Base-by-base conservation (phyloP, 1,284 basidiomycete species). In the Ustilago trichophora region DNA sequence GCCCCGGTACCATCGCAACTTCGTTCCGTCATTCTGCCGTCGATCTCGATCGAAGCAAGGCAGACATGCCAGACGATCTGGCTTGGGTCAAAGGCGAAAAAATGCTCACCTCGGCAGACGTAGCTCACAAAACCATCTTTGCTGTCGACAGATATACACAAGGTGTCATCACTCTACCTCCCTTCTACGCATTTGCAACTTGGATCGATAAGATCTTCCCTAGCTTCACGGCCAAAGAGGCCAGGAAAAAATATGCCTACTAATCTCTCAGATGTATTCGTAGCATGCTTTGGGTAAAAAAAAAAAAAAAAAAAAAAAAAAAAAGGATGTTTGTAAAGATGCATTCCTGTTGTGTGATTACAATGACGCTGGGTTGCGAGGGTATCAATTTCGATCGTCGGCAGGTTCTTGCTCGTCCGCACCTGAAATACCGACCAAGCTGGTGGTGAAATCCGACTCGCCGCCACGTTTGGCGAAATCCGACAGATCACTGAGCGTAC, bases 1-100 rank as follows among this genome's bases (percentile, higher is more conserved):
- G 69, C 26, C 79, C 79, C 0, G 79, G 75, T 4, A 80, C 78
- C 15, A 80, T 81, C 46, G 38, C 57, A 18, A 76, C 72, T 18
- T 74, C 65, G 24, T 81, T 81, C 53, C 50, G 76, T 12, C 57
- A 59, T 24, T 70, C 68, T 18, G 76, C 76, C 3, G 73, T 78
- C n/a, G 76, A 78, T 43, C 43, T 68, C 15, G 43, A 54, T 18
- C 26, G 40, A 4, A 46, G 19, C 37, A 41, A 43, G n/a, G 32
- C 31, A 22, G 46, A 53, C 7, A 46, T 64, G 59, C 67, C 71
- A 3, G 18, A 57, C 10, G 72, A 76, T 43, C 35, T 65, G 6
- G 57, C 56, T 4, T 65, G 70, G 55, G 62, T 54, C 16, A 72
- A 75, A 27, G 58, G 62, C n/a, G 65, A 58, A 41, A 56, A 53